Percentiles rank a stretch among this genome's conserved stretches.
phyloP scores from a whole-genome alignment of 2,329 filamentous ascomycete species.

The Fonsecaea pedrosoi region DNA sequence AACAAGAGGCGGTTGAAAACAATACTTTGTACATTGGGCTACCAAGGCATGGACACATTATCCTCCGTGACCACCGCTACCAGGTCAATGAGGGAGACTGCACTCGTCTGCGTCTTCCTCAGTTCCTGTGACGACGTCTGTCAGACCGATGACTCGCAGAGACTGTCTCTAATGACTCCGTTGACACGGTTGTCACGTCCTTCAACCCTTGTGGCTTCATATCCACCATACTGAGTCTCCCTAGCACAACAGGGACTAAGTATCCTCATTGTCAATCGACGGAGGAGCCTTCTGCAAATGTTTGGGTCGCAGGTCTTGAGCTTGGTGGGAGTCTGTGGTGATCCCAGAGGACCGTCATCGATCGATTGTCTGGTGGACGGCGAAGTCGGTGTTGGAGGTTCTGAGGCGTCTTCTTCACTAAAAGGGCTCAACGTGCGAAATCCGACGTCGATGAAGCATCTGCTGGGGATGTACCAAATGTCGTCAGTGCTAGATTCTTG shows the following conservation, averaged over 20 bases:
- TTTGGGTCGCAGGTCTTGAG: not conserved
- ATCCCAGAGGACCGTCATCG: constrained; percentile 3
- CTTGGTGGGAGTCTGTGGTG: constrained; percentile 6
- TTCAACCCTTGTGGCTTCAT: constrained; percentile 31
- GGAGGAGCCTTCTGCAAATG: constrained; percentile 23
- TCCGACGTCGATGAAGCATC: constrained; percentile 38
- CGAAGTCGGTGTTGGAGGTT: constrained; percentile 5
- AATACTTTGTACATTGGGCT: not conserved
- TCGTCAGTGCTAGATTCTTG: constrained; percentile 19
- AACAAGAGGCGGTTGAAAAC: constrained; percentile 39
- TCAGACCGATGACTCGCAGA: constrained; percentile 29
- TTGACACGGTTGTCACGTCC: constrained; percentile 17
- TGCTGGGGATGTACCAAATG: constrained; percentile 36
- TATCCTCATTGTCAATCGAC: constrained; percentile 24
- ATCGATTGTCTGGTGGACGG: constrained; percentile 18
- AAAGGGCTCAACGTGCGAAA: constrained; percentile 38
- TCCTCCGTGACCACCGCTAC: not conserved
- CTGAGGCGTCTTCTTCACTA: not conserved
- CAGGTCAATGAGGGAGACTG: not conserved
- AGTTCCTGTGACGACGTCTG: not conserved
- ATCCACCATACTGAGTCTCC: constrained; percentile 19
- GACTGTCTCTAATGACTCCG: constrained; percentile 24
- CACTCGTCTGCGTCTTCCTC: not conserved
- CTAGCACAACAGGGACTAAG: constrained; percentile 27
- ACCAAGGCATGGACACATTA: constrained; percentile 9